These are phyloP conservation scores for Colletotrichum higginsianum DNA, from an alignment of 2,329 filamentous ascomycete species.

Conservation along the genomic window DNA sequence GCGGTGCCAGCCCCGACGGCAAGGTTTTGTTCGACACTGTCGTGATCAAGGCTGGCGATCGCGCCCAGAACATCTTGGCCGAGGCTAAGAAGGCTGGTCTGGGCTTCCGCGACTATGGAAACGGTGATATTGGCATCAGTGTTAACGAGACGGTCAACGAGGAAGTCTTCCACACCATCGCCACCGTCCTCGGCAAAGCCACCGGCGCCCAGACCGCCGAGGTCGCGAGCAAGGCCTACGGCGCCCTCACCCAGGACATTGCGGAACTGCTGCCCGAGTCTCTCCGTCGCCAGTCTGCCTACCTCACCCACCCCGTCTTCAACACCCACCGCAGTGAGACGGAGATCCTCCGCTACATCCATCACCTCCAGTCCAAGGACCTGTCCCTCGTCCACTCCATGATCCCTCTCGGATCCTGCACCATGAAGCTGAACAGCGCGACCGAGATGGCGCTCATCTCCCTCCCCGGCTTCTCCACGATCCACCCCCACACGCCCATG, in stretches of 20 bases:
- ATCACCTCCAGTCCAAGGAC: constrained; percentile 94
- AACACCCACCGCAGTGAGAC: constrained; percentile 97
- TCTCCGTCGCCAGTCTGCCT: constrained; percentile 80
- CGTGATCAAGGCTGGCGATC: constrained; percentile 70
- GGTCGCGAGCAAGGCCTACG: constrained; percentile 57
- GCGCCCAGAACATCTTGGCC: constrained; percentile 65
- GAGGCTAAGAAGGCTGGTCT: constrained; percentile 67
- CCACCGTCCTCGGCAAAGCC: constrained; percentile 49
- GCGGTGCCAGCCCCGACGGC: constrained; percentile 69
- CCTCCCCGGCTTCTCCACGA: constrained; percentile 79
- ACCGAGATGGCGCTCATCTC: constrained; percentile 93
- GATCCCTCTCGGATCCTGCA: constrained; percentile 97
- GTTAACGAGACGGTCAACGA: constrained; percentile 77
- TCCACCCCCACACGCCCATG: constrained; percentile 84
- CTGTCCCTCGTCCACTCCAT: constrained; percentile 95
- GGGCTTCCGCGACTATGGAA: constrained; percentile 75
- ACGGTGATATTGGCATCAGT: constrained; percentile 78
- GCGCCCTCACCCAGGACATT: constrained; percentile 54
- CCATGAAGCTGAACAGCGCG: constrained; percentile 97
- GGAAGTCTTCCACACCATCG: constrained; percentile 65
- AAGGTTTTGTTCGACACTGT: constrained; percentile 85
- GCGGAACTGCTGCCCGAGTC: constrained; percentile 63
- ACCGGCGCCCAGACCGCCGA: constrained; percentile 54
- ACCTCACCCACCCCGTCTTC: constrained; percentile 92
- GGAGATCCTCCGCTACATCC: constrained; percentile 92